Evolutionary conservation across 2,329 filamentous ascomycete genomes (phyloP), one percentile per base, ranked within the genome.

Genomic region (Clarireedia paspali): DNA sequence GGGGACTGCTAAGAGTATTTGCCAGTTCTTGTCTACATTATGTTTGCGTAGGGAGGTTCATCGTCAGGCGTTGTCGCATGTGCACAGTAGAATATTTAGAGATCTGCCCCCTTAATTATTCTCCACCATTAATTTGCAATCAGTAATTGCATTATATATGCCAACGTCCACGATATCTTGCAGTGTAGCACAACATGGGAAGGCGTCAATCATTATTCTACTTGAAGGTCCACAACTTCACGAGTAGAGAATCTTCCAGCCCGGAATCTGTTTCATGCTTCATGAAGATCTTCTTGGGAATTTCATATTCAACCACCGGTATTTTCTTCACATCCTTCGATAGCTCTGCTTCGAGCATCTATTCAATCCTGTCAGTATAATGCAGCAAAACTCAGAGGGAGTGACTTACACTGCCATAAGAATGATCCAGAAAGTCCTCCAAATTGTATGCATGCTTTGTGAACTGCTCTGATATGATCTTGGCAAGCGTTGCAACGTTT

Each of bases 371-470:
- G 67, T 78, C 63, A 77, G 72, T 50, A 36, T 27, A 30, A 36
- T 47, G 10, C 26, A 30, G 10, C 34, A 47, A 23, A 20, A 23
- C 26, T 17, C 20, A 26, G 30, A 14, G 39, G 26, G 7, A 17
- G 12, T 17, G 24, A 80, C 81, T 78, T 79, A 87, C 85, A 68
- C 83, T 89, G 65, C 77, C 82, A 72, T 97, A 99, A 0, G 89
- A 92, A 70, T 97, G 91, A 68, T 99, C 94, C 48, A 97, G 74
- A 72, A 99, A 99, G 68, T 99, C 94, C 68, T 99, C 94, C n/a
- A 96, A 74, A 64, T 91, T 94, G 72, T 97, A 99, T 2, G 87
- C 81, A 63, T 91, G 85, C 74, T 99, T 99, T 2, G 94, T 99
- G 70, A 97, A 99, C 70, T 97, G 94, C 73, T 97, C 91, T 2